These are phyloP conservation scores for Picochlorum sp. DNA, from an alignment of 139 green algal genomes.

Conservation along the genomic window DNA sequence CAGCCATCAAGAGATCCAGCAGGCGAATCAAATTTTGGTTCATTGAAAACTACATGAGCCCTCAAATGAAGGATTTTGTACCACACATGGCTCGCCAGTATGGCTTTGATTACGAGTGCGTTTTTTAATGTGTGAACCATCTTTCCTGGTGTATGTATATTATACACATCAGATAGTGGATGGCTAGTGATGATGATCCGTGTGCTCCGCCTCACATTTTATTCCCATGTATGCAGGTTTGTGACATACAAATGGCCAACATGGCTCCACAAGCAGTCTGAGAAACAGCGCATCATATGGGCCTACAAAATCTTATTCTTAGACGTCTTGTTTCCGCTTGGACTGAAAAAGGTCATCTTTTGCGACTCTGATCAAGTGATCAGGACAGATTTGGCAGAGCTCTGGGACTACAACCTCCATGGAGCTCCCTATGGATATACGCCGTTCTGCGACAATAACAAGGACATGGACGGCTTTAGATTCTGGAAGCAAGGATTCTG, in stretches of 20 bases:
- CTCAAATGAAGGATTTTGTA: constrained; percentile 68
- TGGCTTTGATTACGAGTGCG: constrained; percentile 81
- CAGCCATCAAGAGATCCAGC: constrained; percentile 79
- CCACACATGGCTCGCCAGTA: constrained; percentile 80
- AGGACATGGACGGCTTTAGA: constrained; percentile 91
- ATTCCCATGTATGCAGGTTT: constrained; percentile 33
- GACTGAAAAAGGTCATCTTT: constrained; percentile 90
- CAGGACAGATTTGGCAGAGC: constrained; percentile 77
- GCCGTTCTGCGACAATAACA: constrained; percentile 98
- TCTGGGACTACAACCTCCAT: constrained; percentile 89
- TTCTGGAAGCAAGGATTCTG: constrained; percentile 99
- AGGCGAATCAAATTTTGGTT: constrained; percentile 96
- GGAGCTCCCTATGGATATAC: constrained; percentile 91
- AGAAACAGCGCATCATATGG: constrained; percentile 94
- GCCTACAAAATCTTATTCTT: constrained; percentile 97
- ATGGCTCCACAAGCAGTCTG: constrained; percentile 92
- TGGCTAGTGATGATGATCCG: too few relatives aligned
- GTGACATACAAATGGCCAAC: constrained; percentile 98
- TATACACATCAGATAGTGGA: too few relatives aligned
- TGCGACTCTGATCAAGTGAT: constrained; percentile 95
- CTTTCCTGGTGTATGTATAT: too few relatives aligned
- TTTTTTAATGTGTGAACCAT: not conserved
- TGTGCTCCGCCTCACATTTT: too few relatives aligned
- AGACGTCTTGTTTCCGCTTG: constrained; percentile 94
- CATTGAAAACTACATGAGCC: constrained; percentile 99